Evolutionary conservation across 1,284 basidiomycete species (phyloP).

Genomic region (Austroboletus niveus): DNA sequence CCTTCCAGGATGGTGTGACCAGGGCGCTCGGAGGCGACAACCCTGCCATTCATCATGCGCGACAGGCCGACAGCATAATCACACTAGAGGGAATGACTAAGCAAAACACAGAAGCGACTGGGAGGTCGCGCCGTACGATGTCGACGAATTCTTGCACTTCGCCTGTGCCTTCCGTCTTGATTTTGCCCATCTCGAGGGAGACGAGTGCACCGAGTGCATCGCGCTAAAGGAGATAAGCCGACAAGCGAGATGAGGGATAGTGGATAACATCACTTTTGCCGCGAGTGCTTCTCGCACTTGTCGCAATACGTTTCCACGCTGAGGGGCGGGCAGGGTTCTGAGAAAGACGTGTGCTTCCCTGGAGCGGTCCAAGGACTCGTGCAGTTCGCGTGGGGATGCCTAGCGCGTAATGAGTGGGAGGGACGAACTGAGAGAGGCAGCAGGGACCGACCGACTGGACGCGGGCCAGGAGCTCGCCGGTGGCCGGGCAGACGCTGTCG

Average conservation of each 20-base stretch:
- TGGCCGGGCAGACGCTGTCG: constrained; percentile 70
- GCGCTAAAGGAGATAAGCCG: constrained; percentile 42
- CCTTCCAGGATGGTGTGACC: constrained; percentile 90
- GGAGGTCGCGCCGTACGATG: constrained; percentile 54
- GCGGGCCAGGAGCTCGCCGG: constrained; percentile 70
- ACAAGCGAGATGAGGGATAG: not conserved
- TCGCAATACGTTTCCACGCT: constrained; percentile 83
- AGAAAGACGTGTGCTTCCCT: constrained; percentile 72
- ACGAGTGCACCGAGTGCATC: constrained; percentile 81
- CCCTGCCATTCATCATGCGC: constrained; percentile 86
- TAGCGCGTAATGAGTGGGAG: constrained; percentile 23
- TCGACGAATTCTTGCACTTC: constrained; percentile 96
- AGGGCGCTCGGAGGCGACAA: constrained; percentile 84
- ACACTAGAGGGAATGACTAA: constrained; percentile 38
- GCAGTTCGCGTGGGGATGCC: constrained; percentile 70
- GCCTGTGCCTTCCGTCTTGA: constrained; percentile 86
- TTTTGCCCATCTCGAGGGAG: constrained; percentile 95
- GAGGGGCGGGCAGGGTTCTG: constrained; percentile 80
- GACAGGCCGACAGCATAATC: constrained; percentile 84
- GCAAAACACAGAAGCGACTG: constrained; percentile 14
- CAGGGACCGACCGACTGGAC: constrained; percentile 55
- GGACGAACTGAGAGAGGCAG: not conserved
- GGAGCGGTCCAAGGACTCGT: constrained; percentile 58
- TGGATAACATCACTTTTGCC: constrained; percentile 55
- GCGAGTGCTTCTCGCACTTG: constrained; percentile 86